Conservation (phyloP, 2,329 filamentous ascomycete genomes). For the Botrytis deweyae region DNA sequence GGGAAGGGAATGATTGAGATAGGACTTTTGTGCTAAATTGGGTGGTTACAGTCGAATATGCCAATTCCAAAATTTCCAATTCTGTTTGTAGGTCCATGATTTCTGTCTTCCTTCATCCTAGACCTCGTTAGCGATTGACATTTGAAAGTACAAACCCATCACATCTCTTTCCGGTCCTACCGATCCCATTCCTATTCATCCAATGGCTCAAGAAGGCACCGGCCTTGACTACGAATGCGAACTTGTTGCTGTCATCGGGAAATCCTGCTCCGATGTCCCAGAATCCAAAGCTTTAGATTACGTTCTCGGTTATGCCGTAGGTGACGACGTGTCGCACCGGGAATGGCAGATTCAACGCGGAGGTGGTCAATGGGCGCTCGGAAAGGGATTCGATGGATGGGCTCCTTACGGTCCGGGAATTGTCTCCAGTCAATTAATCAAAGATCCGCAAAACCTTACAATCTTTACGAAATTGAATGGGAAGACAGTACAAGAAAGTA, state of each 20-base stretch:
- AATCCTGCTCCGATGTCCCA: constrained; percentile 61
- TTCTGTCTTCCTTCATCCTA: background rate
- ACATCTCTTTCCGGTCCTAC: constrained; percentile 64
- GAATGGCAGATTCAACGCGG: constrained; percentile 71
- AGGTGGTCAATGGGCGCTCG: constrained; percentile 68
- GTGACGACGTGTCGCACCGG: constrained; percentile 78
- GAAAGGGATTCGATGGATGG: constrained; percentile 76
- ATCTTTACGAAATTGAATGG: constrained; percentile 63
- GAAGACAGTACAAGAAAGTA: constrained; percentile 54
- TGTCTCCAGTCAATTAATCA: constrained; percentile 55
- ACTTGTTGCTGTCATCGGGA: constrained; percentile 71
- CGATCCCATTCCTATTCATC: constrained; percentile 65
- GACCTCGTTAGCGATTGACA: background rate
- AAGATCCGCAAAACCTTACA: constrained; percentile 55
- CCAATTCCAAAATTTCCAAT: constrained; percentile 69
- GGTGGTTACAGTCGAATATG: constrained; percentile 54
- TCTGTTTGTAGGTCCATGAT: constrained; percentile 52
- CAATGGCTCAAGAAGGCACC: constrained; percentile 62
- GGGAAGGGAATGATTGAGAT: background rate
- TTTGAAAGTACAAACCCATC: constrained; percentile 57
- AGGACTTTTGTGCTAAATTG: background rate
- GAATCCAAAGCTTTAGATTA: constrained; percentile 67
- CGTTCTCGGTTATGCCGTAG: constrained; percentile 71
- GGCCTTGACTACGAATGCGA: constrained; percentile 80
- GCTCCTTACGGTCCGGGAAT: constrained; percentile 72